Base-by-base conservation (phyloP, 352 stramenopile species). In the Elongisporangium undulatum region DNA sequence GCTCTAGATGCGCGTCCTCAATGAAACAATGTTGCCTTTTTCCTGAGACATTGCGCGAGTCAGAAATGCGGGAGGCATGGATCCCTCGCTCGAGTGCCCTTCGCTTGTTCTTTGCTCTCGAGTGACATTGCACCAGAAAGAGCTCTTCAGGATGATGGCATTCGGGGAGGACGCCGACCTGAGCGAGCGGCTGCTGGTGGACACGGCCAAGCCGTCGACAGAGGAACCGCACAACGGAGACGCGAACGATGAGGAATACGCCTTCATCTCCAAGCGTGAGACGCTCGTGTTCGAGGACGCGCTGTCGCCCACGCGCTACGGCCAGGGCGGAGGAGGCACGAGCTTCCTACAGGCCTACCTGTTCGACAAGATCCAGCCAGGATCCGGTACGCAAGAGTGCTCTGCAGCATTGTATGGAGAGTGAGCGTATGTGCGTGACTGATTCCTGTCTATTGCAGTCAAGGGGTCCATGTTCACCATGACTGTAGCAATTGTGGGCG, bases 381-480 rank as follows among this genome's bases (percentile, higher is more conserved):
- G 85, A 65, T 95, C 85, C 55, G 81, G 85, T 94, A 69, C 50
- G 39, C 2, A 38, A 56, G 22, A 19, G 34, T n/a, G 26, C 26
- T 22, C 24, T 53, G 17, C 10, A 22, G 15, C n/a, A 22, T 23
- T 51, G n/a, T n/a, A 26, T n/a, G 45, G 23, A 15, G 17, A 48
- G n/a, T 41, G 2, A 45, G 15, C 7, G n/a, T 21, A 1, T 54
- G 6, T 26, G 29, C 26, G 21, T 16, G 53, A 19, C 15, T 60
- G 45, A 45, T 53, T 55, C 50, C 17, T 26, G 56, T 55, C 49
- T 52, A 22, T 10, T 26, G 54, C 51, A 94, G 85, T 96, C 39
- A 96, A 95, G 74, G 85, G 87, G 20, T 93, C 84, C 60, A 94
- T 96, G 76, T 94, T 95, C 60, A 96, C 87, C 0, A 92, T 96